phyloP scores from a whole-genome alignment of 1,284 basidiomycete genomes.

The Cryptococcus sp. region DNA sequence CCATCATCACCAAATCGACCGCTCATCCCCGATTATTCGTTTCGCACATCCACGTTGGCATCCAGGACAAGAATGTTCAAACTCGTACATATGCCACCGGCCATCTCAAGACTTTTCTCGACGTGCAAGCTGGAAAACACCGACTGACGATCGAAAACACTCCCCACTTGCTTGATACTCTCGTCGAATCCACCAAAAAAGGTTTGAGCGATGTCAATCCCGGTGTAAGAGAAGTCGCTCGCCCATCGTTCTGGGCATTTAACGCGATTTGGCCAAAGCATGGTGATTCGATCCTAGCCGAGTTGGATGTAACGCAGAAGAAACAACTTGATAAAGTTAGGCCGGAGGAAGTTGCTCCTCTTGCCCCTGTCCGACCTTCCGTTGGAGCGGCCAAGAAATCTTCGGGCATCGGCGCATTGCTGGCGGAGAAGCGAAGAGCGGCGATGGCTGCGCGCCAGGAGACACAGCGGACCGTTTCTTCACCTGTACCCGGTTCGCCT shows the following conservation, averaged over 20 bases:
- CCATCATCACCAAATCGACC: slow-evolving; percentile 67
- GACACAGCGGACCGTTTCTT: slow-evolving; percentile 25
- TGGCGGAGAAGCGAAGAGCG: slow-evolving; percentile 35
- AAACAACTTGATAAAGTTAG: slow-evolving; percentile 84
- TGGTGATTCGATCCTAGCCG: slow-evolving; percentile 60
- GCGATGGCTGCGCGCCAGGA: slow-evolving; percentile 24
- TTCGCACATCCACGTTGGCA: slow-evolving; percentile 63
- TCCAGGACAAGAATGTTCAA: slow-evolving; percentile 83
- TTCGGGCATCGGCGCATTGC: slow-evolving; percentile 18
- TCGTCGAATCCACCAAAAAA: slow-evolving; percentile 70
- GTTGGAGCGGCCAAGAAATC: slow-evolving; percentile 9
- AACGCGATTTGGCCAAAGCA: slow-evolving; percentile 68
- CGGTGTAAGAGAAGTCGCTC: slow-evolving; percentile 67
- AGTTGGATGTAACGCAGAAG: slow-evolving; percentile 64
- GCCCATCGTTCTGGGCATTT: slow-evolving; percentile 77
- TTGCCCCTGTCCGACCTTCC: background rate
- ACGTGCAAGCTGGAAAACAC: slow-evolving; percentile 62
- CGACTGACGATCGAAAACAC: slow-evolving; percentile 59
- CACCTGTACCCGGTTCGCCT: slow-evolving; percentile 23
- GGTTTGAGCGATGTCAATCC: slow-evolving; percentile 74
- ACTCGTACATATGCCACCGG: slow-evolving; percentile 63
- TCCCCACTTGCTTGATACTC: slow-evolving; percentile 60
- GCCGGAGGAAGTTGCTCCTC: slow-evolving; percentile 45
- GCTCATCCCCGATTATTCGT: slow-evolving; percentile 67
- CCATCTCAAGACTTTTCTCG: slow-evolving; percentile 70